These are phyloP conservation scores for Rhododendron williamsianum DNA, from an alignment of 148 eudicot genomes.

Conservation along the genomic window DNA sequence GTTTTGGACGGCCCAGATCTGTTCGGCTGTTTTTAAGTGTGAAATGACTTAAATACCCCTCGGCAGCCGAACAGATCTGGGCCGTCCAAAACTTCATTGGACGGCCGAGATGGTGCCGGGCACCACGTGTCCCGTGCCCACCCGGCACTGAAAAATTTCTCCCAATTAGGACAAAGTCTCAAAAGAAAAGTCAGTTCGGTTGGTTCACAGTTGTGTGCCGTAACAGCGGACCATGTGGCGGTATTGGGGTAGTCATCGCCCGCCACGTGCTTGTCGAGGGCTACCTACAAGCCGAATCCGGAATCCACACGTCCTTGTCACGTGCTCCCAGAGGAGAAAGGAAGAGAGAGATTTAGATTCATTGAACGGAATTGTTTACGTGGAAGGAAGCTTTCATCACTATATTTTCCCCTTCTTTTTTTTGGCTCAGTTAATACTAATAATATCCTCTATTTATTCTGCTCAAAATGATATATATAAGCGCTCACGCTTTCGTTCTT, in stretches of 20 bases:
- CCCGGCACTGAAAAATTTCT: no score
- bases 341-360: neutral
- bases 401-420: neutral
- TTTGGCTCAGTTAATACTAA: neutral
- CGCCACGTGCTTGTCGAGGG: neutral
- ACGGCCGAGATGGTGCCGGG: no score
- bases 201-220: neutral
- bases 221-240: slow-evolving; percentile 1
- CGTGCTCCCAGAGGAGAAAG: neutral
- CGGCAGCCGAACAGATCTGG: no score
- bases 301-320: neutral
- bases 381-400: neutral
- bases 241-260: neutral
- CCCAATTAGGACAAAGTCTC: neutral
- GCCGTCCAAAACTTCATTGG: no score
- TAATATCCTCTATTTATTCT: neutral
- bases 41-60: no score
- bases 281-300: neutral
- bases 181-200: neutral
- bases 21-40: no score
- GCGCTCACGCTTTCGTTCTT: no score
- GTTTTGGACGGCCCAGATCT: no score
- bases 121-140: no score
- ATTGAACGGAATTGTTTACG: slow-evolving; percentile 4
- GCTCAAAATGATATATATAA: no score